Evolutionary conservation across 2,329 filamentous ascomycete genomes (phyloP), one percentile per base, ranked within the genome.

Genomic region (Dothideomycetes sp.): DNA sequence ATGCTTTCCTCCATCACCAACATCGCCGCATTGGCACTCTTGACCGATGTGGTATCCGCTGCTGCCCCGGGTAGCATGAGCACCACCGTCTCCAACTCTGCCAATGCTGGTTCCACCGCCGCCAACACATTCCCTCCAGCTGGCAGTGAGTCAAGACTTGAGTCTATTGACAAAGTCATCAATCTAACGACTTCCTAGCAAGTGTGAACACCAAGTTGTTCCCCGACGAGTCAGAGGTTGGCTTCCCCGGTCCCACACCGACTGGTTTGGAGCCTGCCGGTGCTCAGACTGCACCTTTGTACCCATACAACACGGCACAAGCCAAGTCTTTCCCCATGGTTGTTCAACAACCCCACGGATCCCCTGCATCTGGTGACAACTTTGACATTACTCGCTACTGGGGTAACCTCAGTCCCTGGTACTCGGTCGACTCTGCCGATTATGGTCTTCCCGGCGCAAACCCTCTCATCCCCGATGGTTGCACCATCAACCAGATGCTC

Each of bases 321-420:
- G 37, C 29, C n/a, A 13, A 23, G 11, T 15, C 28, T 11, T 40
- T 32, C 20, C 37, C 37, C 3, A 4, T 40, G 20, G 29, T 19
- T 5, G 37, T 27, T 2, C 37, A 28, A 22, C 37, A 40, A 7
- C 37, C 37, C 15, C 37, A 40, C 15, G 37, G 37, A 11, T 32
- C 37, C 15, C 17, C 28, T 33, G 28, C 20, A 9, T 33, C 22
- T 5, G 29, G 37, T 16, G 29, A 40, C 29, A 33, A 19, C 18
- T 40, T 40, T 5, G 37, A 40, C 29, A 40, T 40, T 11, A 40
- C 37, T 13, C 28, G 29, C 24, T 40, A 40, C 37, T 40, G 37
- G 37, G 37, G 37, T 10, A 40, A 40, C 11, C 29, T 40, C 9
- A 40, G 37, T 20, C 37, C 37, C 4, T 40, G 37, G 37, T 40